Conservation (phyloP, 179 eudicot genomes). For the Corrigiola litoralis region DNA sequence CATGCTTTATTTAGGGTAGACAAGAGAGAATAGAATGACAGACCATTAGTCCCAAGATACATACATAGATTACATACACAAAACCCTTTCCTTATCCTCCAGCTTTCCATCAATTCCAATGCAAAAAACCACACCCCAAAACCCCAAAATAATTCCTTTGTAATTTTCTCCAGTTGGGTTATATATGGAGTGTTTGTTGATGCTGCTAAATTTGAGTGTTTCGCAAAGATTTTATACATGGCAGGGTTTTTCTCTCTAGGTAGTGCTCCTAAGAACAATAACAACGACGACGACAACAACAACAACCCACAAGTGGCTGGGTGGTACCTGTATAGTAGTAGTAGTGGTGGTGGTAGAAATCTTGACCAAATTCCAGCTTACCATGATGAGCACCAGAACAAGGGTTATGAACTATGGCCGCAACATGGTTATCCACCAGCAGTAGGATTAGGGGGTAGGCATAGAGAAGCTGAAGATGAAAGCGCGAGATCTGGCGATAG, state of each 20-base stretch:
- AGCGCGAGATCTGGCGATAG: slow-evolving; percentile 12
- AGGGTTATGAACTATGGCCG: slow-evolving; percentile 56
- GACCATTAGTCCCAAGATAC: too few relatives aligned
- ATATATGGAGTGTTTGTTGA: slow-evolving; percentile 9
- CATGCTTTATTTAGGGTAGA: too few relatives aligned
- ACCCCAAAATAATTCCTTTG: too few relatives aligned
- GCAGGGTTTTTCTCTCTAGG: slow-evolving; percentile 54
- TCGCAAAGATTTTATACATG: slow-evolving; percentile 34
- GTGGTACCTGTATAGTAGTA: slow-evolving; percentile 41
- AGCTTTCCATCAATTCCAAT: background rate
- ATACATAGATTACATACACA: too few relatives aligned
- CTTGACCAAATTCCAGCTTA: background rate
- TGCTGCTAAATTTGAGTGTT: slow-evolving; percentile 1
- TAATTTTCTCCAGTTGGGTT: background rate
- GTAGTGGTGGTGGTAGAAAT: slow-evolving; percentile 1
- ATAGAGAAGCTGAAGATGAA: background rate
- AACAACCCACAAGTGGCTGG: slow-evolving; percentile 31
- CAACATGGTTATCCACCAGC: slow-evolving; percentile 19
- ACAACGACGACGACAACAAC: background rate
- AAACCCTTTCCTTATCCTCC: too few relatives aligned
- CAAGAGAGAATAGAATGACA: too few relatives aligned
- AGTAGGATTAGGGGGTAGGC: slow-evolving; percentile 25
- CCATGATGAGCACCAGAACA: slow-evolving; percentile 16
- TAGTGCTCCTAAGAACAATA: background rate
- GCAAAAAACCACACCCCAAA: background rate